phyloP scores from a whole-genome alignment of 148 eudicot genomes.

The Rhododendron vialii region DNA sequence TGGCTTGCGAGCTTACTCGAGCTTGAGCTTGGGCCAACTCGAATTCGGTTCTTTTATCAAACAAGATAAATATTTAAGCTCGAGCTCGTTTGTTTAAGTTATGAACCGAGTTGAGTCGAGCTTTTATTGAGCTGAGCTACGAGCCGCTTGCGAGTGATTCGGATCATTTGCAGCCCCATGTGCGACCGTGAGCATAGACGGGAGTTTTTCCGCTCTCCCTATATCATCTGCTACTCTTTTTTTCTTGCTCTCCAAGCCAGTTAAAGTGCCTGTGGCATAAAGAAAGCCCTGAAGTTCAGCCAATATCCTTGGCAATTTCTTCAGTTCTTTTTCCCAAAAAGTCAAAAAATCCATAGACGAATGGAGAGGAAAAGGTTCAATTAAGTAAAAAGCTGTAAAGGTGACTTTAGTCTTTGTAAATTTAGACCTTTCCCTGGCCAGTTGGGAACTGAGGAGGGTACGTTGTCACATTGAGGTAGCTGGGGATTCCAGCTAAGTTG shows the following conservation, averaged over 20 bases:
- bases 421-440: background rate
- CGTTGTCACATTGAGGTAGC: background rate
- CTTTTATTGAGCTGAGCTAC: too few species aligned
- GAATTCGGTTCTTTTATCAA: too few species aligned
- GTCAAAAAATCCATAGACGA: background rate
- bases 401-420: background rate
- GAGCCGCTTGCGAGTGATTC: too few species aligned
- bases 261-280: background rate
- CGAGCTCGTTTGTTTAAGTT: too few species aligned
- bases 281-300: background rate
- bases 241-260: too few species aligned
- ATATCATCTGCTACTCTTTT: background rate
- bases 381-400: background rate
- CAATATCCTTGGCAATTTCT: background rate
- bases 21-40: too few species aligned
- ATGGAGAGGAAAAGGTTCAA: background rate
- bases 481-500: background rate
- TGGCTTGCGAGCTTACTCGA: too few species aligned
- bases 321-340: background rate
- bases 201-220: background rate
- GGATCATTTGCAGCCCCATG: too few species aligned
- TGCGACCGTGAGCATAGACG: background rate
- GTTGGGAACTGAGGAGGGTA: background rate
- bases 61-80: too few species aligned
- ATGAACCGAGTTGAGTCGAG: too few species aligned